Evolutionary conservation across 306 rosid genomes (phyloP).

Genomic region (Quercus cerris): DNA sequence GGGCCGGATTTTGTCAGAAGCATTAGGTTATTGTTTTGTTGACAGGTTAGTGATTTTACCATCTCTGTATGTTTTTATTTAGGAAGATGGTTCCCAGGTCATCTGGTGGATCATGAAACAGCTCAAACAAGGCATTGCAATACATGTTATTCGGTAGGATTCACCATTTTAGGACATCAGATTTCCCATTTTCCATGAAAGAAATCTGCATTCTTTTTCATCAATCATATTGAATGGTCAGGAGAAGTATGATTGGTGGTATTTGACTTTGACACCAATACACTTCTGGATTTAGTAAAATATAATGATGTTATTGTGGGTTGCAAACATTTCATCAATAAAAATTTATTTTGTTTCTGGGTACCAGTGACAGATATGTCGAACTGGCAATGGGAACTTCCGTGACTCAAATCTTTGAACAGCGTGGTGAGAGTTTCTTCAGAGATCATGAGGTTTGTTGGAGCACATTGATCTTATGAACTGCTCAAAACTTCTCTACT

Average conservation of each 20-base stretch:
- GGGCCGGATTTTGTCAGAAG: conserved; percentile 10
- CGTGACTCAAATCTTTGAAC: conserved; percentile 19
- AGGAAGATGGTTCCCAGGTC: background rate
- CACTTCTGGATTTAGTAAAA: background rate
- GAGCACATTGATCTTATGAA: background rate
- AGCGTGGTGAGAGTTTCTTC: conserved; percentile 20
- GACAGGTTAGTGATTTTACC: conserved; percentile 6
- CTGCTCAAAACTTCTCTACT: background rate
- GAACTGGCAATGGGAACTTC: conserved; percentile 16
- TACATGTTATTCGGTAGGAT: background rate
- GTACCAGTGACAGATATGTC: conserved; percentile 15
- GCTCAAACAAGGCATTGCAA: background rate
- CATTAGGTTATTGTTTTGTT: conserved; percentile 14
- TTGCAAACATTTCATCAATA: background rate
- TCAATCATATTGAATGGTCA: background rate
- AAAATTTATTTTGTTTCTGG: background rate
- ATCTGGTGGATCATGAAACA: background rate
- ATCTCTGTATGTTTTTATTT: background rate
- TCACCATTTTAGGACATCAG: background rate
- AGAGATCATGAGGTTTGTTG: conserved; percentile 22
- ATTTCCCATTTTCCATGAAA: background rate
- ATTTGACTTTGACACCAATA: background rate
- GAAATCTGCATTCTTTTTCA: background rate
- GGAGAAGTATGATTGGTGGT: background rate
- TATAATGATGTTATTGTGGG: background rate